Conservation (phyloP, 345 rosid species). For the Xanthoceras sorbifolium region DNA sequence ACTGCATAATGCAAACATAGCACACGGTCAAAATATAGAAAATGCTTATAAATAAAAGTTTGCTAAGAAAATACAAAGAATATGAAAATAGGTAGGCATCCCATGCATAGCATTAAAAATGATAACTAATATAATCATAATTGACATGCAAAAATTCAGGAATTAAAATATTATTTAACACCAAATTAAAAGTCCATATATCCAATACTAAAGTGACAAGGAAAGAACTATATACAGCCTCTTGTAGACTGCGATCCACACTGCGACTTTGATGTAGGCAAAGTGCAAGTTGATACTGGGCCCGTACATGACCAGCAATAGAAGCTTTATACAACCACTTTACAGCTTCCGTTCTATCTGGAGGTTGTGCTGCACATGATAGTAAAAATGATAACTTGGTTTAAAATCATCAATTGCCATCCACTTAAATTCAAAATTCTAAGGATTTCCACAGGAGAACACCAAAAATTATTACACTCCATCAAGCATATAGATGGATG, state of each 20-base stretch:
- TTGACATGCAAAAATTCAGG: not conserved
- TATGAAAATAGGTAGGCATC: not conserved
- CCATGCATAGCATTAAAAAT: not conserved
- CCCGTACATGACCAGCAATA: conserved; percentile 62
- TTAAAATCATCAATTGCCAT: not conserved
- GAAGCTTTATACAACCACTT: conserved; percentile 71
- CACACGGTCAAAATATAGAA: not conserved
- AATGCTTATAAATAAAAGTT: not conserved
- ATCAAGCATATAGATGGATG: not conserved
- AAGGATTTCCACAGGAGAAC: not conserved
- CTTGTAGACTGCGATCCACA: conserved; percentile 48
- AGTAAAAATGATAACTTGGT: not conserved
- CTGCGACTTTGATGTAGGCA: conserved; percentile 75
- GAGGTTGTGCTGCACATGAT: conserved; percentile 60
- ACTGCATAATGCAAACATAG: not conserved
- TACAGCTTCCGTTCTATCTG: conserved; percentile 57
- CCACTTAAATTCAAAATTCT: not conserved
- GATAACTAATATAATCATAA: not conserved
- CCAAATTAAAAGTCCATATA: not conserved
- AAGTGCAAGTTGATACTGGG: conserved; percentile 88
- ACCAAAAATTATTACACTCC: not conserved
- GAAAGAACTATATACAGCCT: conserved; percentile 55
- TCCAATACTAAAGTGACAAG: not conserved
- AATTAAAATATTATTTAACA: not conserved
- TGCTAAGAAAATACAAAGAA: not conserved